Percentiles rank a stretch among this genome's conserved stretches.
These are phyloP conservation scores for Rhodotorula sp. DNA, from an alignment of 1,284 basidiomycete species.

Conservation along the genomic window DNA sequence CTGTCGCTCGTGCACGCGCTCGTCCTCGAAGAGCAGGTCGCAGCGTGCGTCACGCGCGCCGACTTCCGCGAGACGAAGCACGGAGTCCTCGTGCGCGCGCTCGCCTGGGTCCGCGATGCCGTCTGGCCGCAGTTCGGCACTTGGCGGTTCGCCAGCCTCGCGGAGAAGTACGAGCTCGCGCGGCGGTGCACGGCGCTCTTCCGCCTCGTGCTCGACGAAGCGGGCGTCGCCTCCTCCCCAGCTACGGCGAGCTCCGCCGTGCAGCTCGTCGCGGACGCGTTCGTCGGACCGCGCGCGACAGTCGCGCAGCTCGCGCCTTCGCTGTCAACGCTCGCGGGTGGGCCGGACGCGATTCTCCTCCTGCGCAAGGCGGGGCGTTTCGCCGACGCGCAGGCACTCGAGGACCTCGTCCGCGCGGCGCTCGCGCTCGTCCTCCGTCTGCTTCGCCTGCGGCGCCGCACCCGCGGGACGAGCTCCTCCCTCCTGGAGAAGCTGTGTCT, in stretches of 20 bases:
- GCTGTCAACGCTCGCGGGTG: constrained; percentile 66
- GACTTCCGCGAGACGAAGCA: constrained; percentile 70
- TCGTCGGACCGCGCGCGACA: constrained; percentile 65
- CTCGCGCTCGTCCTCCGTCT: constrained; percentile 65
- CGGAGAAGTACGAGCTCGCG: constrained; percentile 78
- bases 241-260: constrained; percentile 54
- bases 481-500: constrained; percentile 65
- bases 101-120: constrained; percentile 74
- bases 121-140: constrained; percentile 80
- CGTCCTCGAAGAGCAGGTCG: constrained; percentile 57
- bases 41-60: constrained; percentile 58
- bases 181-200: constrained; percentile 67
- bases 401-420: constrained; percentile 67
- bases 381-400: constrained; percentile 68
- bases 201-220: constrained; percentile 65
- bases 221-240: constrained; percentile 55
- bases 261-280: constrained; percentile 64
- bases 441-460: constrained; percentile 64
- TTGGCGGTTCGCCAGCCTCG: constrained; percentile 77
- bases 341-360: constrained; percentile 61
- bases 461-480: constrained; percentile 54
- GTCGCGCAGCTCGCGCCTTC: constrained; percentile 74
- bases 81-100: constrained; percentile 74
- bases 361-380: constrained; percentile 66
- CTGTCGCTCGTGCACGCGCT: constrained; percentile 74